Evolutionary conservation across 495 filamentous ascomycete species (phyloP).

Genomic region (Chaetomium fimeti): DNA sequence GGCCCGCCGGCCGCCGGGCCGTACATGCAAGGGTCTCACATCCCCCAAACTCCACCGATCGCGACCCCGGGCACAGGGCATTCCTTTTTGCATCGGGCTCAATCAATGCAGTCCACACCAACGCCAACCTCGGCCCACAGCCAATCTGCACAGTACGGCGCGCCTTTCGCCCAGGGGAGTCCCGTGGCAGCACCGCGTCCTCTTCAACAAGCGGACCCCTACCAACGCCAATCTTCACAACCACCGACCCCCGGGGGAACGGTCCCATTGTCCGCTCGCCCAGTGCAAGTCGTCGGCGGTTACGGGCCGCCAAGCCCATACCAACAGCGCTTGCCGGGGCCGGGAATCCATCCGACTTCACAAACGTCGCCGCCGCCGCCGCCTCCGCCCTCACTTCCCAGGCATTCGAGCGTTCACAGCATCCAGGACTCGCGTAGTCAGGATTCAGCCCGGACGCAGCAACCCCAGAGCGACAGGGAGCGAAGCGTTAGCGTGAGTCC

Average conservation of each 20-base stretch:
- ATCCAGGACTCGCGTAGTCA: conserved; percentile 41
- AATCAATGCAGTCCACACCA: conserved; percentile 52
- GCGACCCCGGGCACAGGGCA: conserved; percentile 40
- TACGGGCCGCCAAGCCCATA: conserved; percentile 52
- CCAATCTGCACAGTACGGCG: conserved; percentile 50
- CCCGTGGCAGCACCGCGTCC: conserved; percentile 49
- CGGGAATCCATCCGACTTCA: conserved; percentile 35
- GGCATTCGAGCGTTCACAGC: conserved; percentile 48
- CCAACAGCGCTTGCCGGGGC: conserved; percentile 48
- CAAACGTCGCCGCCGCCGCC: conserved; percentile 41
- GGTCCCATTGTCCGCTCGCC: conserved; percentile 47
- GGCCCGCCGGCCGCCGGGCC: conserved; percentile 39
- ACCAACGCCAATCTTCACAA: conserved; percentile 52
- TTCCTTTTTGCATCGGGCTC: conserved; percentile 39
- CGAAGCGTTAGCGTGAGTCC: conserved; percentile 63
- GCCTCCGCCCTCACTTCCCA: conserved; percentile 45
- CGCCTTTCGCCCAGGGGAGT: conserved; percentile 53
- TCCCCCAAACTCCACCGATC: conserved; percentile 54
- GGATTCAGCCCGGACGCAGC: conserved; percentile 38
- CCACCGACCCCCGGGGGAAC: conserved; percentile 57
- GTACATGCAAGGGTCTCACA: conserved; percentile 45
- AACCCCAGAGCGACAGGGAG: conserved; percentile 54
- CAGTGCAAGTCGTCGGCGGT: conserved; percentile 27
- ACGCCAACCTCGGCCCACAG: conserved; percentile 59
- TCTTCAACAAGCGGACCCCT: conserved; percentile 45